Conservation (phyloP, 2,329 filamentous ascomycete species). For the Fusarium protoensiforme region DNA sequence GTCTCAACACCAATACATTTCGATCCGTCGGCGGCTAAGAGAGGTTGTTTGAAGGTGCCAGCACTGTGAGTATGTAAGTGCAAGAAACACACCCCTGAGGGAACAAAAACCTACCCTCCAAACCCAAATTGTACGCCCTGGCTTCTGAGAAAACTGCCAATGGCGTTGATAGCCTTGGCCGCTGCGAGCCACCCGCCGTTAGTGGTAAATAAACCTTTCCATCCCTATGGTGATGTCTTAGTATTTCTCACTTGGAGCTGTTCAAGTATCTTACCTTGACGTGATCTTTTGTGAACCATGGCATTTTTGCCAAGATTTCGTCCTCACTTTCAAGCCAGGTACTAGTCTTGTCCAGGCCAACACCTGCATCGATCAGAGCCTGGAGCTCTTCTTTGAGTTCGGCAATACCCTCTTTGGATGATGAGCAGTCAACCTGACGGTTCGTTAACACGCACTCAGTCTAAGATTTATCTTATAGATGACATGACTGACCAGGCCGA, state of each 20-base stretch:
- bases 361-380: neutral
- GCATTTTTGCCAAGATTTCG: conserved; percentile 1
- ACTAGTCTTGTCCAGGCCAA: neutral
- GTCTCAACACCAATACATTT: conserved; percentile 8
- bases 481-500: conserved; percentile 7
- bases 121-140: conserved; percentile 13
- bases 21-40: neutral
- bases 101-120: neutral
- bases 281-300: conserved; percentile 4
- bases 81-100: neutral
- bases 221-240: conserved; percentile 1
- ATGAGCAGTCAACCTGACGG: conserved; percentile 2
- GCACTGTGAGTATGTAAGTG: neutral
- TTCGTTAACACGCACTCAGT: neutral
- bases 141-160: neutral
- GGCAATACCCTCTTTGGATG: neutral
- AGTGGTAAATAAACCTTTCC: neutral
- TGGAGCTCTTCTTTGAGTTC: neutral
- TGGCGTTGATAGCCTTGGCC: conserved; percentile 9
- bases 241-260: neutral
- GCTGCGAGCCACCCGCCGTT: conserved; percentile 14
- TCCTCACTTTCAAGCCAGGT: conserved; percentile 2
- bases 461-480: neutral
- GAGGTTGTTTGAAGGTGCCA: neutral
- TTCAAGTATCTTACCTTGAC: neutral